Evolutionary conservation across 208 protist species (phyloP), one percentile per base, ranked within the genome.

Genomic region (Leishmania gerbilli): DNA sequence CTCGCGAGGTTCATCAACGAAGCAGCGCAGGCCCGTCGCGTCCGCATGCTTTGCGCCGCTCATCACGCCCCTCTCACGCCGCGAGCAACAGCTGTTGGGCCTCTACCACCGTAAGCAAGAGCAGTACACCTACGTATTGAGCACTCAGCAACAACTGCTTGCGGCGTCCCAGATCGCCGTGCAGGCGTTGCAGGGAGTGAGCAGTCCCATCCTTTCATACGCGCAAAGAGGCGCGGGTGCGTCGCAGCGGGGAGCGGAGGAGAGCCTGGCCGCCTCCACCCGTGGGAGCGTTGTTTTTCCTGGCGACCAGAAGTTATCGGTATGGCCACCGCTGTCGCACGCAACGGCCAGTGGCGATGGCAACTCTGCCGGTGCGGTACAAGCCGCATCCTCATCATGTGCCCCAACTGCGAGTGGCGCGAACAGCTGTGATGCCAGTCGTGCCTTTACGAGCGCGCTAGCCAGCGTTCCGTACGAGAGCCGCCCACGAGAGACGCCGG

Each of bases 71-170:
- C 83, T 86, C 79, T 75, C 55, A 13, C 15, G 19, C 17, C 49
- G 83, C 0, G 83, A 86, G 79, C 17, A 71, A 45, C 83, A 82
- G 24, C 79, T 82, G 27, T 51, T 82, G 2, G 56, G 79, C 7
- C 68, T 86, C 37, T 86, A 86, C 68, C 86, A 87, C 69, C 79
- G 82, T 45, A 76, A 83, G 42, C 76, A 91, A 31, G 51, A 79
- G 31, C 55, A 83, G 65, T 87, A 92, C 45, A 58, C 77, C 55
- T 71, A 90, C 31, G 34, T 77, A 21, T 68, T 91, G 60, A 71
- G 76, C 17, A 64, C 51, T 0, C 69, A 80, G 19, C 87, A 81
- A 49, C 80, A 85, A 37, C 64, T 85, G 42, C 78, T 74, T 15
- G 64, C 56, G 55, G 51, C 82, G 5, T 76, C 74, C 13, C 69